Evolutionary conservation across 805 yeast genomes (phyloP).

Genomic region (Starmerella roubikii): DNA sequence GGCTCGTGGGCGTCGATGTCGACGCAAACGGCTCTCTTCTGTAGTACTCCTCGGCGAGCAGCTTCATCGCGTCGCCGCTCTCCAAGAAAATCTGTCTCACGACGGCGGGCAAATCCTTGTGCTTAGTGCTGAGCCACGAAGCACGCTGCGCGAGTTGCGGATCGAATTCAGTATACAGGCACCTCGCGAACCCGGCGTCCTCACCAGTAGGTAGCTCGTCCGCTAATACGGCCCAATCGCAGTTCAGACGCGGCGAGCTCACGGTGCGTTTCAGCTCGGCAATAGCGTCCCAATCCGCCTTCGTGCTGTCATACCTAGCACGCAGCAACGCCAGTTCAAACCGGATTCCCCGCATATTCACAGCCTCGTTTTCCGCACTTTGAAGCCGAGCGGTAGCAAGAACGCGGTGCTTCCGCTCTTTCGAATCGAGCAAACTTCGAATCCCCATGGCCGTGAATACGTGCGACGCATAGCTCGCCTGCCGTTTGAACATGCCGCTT

Average conservation of each 20-base stretch:
- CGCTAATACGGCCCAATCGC: background rate
- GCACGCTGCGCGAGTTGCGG: background rate
- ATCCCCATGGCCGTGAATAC: background rate
- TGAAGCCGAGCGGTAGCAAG: conserved; percentile 1
- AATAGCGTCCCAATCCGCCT: too few relatives aligned
- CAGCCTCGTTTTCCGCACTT: background rate
- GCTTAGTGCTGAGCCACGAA: too few relatives aligned
- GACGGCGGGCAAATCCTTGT: too few relatives aligned
- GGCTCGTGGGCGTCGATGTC: background rate
- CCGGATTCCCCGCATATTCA: background rate
- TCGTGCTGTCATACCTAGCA: background rate
- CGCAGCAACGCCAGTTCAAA: conserved; percentile 4
- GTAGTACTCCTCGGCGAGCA: too few relatives aligned
- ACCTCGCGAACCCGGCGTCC: background rate
- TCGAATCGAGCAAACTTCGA: conserved; percentile 4
- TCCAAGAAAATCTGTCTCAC: too few relatives aligned
- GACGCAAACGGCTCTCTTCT: background rate
- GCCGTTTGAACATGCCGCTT: too few relatives aligned
- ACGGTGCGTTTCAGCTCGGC: background rate
- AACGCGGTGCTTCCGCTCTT: background rate
- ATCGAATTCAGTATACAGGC: conserved; percentile 8
- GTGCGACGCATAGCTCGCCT: background rate
- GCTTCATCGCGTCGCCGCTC: too few relatives aligned
- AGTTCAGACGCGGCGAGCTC: background rate
- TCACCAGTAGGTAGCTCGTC: background rate